These are phyloP conservation scores for Apiotrichum montevideense DNA, from an alignment of 1,284 basidiomycete genomes.

Conservation along the genomic window DNA sequence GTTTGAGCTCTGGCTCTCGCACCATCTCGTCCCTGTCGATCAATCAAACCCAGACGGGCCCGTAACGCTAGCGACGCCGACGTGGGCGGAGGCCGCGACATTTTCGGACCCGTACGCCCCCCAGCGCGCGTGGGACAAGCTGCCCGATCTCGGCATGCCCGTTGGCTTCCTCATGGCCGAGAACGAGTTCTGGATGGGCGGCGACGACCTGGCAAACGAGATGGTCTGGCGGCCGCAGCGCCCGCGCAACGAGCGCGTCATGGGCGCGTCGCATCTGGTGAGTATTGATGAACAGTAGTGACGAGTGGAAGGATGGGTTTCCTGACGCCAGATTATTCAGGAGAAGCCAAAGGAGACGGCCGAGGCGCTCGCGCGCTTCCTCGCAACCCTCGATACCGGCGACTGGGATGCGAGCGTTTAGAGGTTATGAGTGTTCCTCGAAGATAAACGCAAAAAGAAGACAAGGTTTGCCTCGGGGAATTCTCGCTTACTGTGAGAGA, in stretches of 20 bases:
- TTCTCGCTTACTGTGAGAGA: no score
- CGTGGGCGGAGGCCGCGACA: conserved; percentile 32
- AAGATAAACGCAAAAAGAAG: not conserved
- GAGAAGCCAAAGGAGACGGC: conserved; percentile 35
- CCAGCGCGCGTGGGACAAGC: conserved; percentile 34
- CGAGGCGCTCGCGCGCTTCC: conserved; percentile 28
- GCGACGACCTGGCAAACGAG: conserved; percentile 15
- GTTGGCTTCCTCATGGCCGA: conserved; percentile 33
- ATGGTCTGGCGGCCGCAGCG: conserved; percentile 31
- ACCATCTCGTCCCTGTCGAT: conserved; percentile 53
- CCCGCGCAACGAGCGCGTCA: conserved; percentile 29
- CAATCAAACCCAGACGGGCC: not conserved
- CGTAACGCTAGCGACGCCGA: conserved; percentile 32
- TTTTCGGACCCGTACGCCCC: conserved; percentile 29
- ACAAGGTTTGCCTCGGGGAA: no score
- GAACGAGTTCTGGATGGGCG: conserved; percentile 23
- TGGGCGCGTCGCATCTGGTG: conserved; percentile 32
- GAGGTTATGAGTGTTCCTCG: not conserved
- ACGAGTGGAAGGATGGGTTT: no score
- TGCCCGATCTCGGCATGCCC: conserved; percentile 26
- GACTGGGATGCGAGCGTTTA: conserved; percentile 2
- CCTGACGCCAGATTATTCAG: conserved; percentile 19
- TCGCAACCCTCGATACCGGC: conserved; percentile 16
- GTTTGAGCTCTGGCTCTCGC: conserved; percentile 61
- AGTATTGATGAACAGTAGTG: conserved; percentile 1